These are phyloP conservation scores for Akanthomyces dipterigenus DNA, from an alignment of 2,329 filamentous ascomycete genomes.

Conservation along the genomic window DNA sequence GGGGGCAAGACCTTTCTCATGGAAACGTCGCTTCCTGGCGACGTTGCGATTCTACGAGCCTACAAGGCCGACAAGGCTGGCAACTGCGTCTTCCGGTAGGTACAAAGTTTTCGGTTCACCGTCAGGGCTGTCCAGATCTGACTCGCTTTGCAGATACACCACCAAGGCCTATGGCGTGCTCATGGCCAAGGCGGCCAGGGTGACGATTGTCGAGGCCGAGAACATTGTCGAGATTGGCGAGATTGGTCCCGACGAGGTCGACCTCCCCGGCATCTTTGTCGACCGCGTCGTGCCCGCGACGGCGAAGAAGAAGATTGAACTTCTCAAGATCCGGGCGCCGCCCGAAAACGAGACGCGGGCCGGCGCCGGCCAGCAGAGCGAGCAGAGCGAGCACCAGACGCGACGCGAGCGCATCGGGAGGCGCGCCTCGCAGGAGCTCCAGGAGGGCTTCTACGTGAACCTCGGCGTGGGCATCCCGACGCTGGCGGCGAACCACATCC, in stretches of 20 bases:
- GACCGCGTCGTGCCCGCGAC: constrained; percentile 73
- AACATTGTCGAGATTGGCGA: constrained; percentile 70
- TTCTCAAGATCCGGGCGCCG: constrained; percentile 50
- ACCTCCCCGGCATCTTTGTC: constrained; percentile 77
- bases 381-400: constrained; percentile 39
- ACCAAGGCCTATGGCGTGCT: constrained; percentile 68
- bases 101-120: background rate
- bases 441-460: constrained; percentile 75
- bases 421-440: constrained; percentile 72
- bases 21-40: constrained; percentile 69
- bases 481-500: constrained; percentile 70
- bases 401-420: constrained; percentile 67
- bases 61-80: constrained; percentile 71
- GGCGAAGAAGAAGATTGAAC: constrained; percentile 65
- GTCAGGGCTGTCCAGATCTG: background rate
- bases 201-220: constrained; percentile 80
- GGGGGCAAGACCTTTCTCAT: constrained; percentile 67
- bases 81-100: constrained; percentile 71
- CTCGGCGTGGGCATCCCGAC: constrained; percentile 81
- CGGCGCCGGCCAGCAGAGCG: constrained; percentile 26
- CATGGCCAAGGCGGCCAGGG: constrained; percentile 73
- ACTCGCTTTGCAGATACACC: constrained; percentile 44
- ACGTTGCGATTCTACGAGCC: constrained; percentile 70
- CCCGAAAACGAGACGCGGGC: constrained; percentile 31
- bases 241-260: constrained; percentile 66